Percentiles rank a stretch among this genome's conserved stretches.
phyloP scores from a whole-genome alignment of 2,329 filamentous ascomycete species.

The Cercospora zeina region DNA sequence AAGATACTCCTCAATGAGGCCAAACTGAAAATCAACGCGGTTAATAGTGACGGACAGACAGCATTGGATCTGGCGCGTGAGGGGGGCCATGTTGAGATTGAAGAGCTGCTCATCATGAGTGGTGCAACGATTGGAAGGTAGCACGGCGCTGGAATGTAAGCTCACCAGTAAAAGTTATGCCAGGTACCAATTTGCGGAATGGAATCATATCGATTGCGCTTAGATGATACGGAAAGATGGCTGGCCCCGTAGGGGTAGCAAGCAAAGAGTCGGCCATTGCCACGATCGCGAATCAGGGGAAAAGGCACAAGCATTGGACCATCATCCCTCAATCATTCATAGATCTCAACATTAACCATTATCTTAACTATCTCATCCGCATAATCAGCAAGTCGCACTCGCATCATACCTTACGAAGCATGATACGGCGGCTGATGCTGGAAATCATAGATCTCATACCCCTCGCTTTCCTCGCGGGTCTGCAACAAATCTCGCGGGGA shows the following conservation, averaged over 20 bases:
- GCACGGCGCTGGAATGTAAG: not conserved
- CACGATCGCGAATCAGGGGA: no score
- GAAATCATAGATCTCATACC: not conserved
- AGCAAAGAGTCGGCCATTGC: no score
- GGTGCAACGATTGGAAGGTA: not conserved
- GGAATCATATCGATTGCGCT: no score
- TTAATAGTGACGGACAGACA: not conserved
- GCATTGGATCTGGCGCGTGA: not conserved
- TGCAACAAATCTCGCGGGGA: not conserved
- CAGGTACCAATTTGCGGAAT: no score
- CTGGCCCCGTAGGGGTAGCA: no score
- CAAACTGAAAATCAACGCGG: not conserved
- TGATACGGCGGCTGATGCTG: not conserved
- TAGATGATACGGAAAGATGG: no score
- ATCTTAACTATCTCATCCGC: not conserved
- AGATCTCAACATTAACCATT: not conserved
- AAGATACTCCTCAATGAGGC: not conserved
- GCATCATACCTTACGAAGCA: not conserved
- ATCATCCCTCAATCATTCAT: no score
- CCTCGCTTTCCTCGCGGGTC: not conserved
- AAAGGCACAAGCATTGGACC: no score
- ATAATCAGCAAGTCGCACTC: not conserved
- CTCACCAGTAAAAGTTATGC: not conserved
- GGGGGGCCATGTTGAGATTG: not conserved
- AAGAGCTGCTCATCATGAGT: not conserved